phyloP scores from a whole-genome alignment of 352 stramenopile genomes.

The Hyaloperonospora brassicae region DNA sequence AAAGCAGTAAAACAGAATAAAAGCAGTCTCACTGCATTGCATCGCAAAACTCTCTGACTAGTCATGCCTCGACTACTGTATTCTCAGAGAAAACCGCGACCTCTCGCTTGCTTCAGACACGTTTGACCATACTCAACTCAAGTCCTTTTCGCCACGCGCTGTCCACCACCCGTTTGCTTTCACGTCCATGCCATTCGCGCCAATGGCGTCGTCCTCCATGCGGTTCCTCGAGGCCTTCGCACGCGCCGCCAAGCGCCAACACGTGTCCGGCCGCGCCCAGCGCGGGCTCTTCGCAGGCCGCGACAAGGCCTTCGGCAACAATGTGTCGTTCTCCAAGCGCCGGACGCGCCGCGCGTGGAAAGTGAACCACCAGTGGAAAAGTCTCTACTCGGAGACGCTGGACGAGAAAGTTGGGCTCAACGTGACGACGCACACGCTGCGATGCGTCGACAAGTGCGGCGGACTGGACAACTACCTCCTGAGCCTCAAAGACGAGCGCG shows the following conservation, averaged over 20 bases:
- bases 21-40: no score
- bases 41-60: no score
- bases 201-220: constrained; percentile 33
- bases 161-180: background rate
- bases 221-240: constrained; percentile 52
- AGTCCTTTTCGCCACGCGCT: background rate
- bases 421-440: constrained; percentile 87
- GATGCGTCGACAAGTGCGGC: constrained; percentile 90
- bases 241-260: constrained; percentile 52
- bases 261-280: constrained; percentile 64
- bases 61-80: no score
- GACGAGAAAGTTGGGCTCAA: constrained; percentile 91
- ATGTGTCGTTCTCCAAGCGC: constrained; percentile 90
- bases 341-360: constrained; percentile 89
- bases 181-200: background rate
- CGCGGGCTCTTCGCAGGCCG: constrained; percentile 90
- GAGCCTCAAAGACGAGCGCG: constrained; percentile 77
- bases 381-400: constrained; percentile 84
- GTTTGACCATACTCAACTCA: no score
- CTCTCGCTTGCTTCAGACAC: no score
- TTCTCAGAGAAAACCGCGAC: no score
- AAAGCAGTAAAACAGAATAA: no score
- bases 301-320: constrained; percentile 92
- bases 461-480: constrained; percentile 93
- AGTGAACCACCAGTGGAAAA: constrained; percentile 89